Conservation (phyloP, 2,329 filamentous ascomycete genomes). For the Colletotrichum aenigma region DNA sequence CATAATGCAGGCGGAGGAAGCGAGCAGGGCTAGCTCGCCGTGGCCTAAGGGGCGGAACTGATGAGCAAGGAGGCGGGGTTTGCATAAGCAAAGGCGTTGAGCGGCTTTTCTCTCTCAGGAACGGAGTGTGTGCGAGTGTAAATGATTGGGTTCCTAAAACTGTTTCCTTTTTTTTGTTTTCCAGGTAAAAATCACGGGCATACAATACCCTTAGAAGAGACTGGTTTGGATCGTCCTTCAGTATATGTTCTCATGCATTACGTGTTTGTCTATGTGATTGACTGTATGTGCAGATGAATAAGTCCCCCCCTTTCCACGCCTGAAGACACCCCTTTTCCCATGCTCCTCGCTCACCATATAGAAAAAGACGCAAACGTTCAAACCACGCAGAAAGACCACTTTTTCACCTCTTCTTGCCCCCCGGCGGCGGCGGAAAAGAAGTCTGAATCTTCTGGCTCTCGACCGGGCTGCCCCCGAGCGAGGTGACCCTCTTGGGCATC, state of each 20-base stretch:
- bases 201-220: constrained; percentile 15
- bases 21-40: constrained; percentile 36
- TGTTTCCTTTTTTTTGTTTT: constrained; percentile 3
- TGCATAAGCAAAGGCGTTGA: constrained; percentile 19
- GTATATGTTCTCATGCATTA: not conserved
- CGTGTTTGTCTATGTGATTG: not conserved
- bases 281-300: not conserved
- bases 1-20: constrained; percentile 42
- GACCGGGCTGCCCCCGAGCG: constrained; percentile 30
- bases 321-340: not conserved
- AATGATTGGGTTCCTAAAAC: constrained; percentile 4
- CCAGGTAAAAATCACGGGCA: constrained; percentile 1
- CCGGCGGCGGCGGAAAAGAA: constrained; percentile 44
- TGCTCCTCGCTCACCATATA: not conserved
- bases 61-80: not conserved
- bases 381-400: not conserved
- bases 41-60: constrained; percentile 30
- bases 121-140: not conserved
- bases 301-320: not conserved
- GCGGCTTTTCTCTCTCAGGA: not conserved
- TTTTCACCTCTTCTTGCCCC: constrained; percentile 19
- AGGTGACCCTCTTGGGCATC: constrained; percentile 12
- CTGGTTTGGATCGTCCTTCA: not conserved
- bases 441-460: constrained; percentile 40
- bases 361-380: not conserved